phyloP scores from a whole-genome alignment of 1,284 basidiomycete species.

The Agroathelia rolfsii region DNA sequence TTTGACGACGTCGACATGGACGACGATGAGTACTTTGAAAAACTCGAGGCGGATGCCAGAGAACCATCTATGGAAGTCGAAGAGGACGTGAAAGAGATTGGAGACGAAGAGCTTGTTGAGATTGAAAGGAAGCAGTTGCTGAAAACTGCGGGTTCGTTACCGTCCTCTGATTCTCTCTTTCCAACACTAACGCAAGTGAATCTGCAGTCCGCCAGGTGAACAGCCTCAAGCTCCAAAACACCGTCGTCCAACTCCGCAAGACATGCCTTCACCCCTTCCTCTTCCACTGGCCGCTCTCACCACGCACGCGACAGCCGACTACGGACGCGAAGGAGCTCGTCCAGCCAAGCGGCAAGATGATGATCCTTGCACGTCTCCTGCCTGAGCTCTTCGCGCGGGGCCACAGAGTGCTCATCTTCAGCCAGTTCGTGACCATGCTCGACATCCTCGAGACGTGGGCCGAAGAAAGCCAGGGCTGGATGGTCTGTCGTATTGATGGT shows the following conservation, averaged over 20 bases:
- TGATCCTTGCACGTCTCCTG: slow-evolving; percentile 83
- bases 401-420: slow-evolving; percentile 91
- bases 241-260: slow-evolving; percentile 91
- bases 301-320: slow-evolving; percentile 45
- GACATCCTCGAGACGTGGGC: slow-evolving; percentile 95
- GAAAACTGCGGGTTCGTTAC: slow-evolving; percentile 49
- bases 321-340: slow-evolving; percentile 75
- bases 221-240: slow-evolving; percentile 87
- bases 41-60: slow-evolving; percentile 38
- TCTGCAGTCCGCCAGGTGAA: slow-evolving; percentile 71
- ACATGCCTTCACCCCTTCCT: slow-evolving; percentile 92
- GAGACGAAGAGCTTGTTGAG: slow-evolving; percentile 30
- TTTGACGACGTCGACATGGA: slow-evolving; percentile 48
- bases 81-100: slow-evolving; percentile 26
- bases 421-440: slow-evolving; percentile 93
- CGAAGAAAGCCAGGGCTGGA: slow-evolving; percentile 68
- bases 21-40: slow-evolving; percentile 62
- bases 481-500: slow-evolving; percentile 87
- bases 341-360: slow-evolving; percentile 91
- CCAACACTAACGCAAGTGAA: slow-evolving; percentile 4
- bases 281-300: slow-evolving; percentile 82
- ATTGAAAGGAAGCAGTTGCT: slow-evolving; percentile 44
- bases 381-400: slow-evolving; percentile 72
- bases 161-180: slow-evolving; percentile 1
- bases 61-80: slow-evolving; percentile 22